Base-by-base conservation (phyloP, 2,329 filamentous ascomycete genomes). In the Juglanconis juglandina region DNA sequence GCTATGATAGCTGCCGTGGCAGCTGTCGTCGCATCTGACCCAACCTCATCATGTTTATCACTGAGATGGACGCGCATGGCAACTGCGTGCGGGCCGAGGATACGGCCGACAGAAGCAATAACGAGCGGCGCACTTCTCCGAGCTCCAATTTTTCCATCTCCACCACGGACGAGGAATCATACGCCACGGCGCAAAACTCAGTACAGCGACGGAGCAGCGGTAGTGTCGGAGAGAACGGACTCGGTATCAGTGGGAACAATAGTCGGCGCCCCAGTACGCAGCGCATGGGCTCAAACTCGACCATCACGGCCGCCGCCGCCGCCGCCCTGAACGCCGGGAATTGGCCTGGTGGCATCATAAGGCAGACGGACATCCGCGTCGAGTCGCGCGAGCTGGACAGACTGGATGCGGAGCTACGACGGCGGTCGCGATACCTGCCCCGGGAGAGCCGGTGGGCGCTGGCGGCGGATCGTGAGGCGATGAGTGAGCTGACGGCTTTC, bases 401-500 rank as follows among this genome's bases (percentile, higher is more conserved):
- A 8, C 7, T 57, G 14, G 55, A 57, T 32, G 46, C 55, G 24
- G 47, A 35, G 24, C 55, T 57, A 1, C 55, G 55, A 13, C 46
- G 55, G 14, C 55, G 55, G 6, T 42, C 47, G 24, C 5, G 13
- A 4, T n/a, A 35, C 11, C 35, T 41, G 30, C 55, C 55, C 9
- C 55, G 58, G 37, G 49, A 47, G 32, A 41, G 49, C 30, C 35
- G 53, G 35, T 46, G 24, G 61, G 33, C 44, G 7, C 32, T 48
- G 10, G 41, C 62, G 9, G 58, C 59, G 33, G 64, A 66, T 55
- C 64, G 64, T 44, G 66, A 71, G 58, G 68, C 64, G 35, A 65
- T 70, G 58, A 67, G 60, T 34, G 71, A 72, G 5, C 69, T 83
- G 52, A 72, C 78, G 47, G 76, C 81, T n/a, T 84, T 84, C 61